phyloP scores from a whole-genome alignment of 257 asterid species.

The Buddleja alternifolia region DNA sequence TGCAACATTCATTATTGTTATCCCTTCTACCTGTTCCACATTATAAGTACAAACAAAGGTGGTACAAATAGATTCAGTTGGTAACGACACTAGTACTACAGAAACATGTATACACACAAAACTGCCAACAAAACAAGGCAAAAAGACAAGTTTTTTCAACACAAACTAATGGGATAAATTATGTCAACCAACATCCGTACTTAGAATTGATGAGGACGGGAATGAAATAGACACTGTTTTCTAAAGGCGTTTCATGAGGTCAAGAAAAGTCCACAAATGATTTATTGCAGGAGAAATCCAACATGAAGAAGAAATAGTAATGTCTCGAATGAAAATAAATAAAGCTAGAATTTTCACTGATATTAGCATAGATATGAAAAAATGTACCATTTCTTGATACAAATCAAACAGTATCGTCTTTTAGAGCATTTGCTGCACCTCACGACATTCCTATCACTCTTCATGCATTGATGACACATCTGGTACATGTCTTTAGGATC shows the following conservation, averaged over 20 bases:
- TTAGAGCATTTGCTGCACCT: conserved; percentile 44
- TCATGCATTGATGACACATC: conserved; percentile 75
- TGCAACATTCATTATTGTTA: not conserved
- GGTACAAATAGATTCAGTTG: not conserved
- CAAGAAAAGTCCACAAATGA: not conserved
- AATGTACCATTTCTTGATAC: conserved; percentile 47
- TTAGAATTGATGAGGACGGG: not conserved
- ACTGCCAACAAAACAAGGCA: not conserved
- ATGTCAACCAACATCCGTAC: not conserved
- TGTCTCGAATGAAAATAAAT: not conserved
- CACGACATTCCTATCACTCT: conserved; percentile 49
- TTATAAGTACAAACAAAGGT: not conserved
- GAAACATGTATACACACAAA: too few species aligned
- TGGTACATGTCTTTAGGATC: conserved; percentile 43
- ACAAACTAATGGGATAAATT: not conserved
- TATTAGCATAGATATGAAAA: not conserved
- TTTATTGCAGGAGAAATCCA: not conserved
- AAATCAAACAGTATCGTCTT: conserved; percentile 54
- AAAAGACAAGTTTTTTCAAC: not conserved
- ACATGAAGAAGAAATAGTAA: not conserved
- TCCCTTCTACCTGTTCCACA: not conserved
- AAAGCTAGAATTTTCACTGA: not conserved
- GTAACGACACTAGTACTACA: too few species aligned
- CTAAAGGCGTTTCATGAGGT: not conserved
- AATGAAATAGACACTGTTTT: not conserved